phyloP scores from a whole-genome alignment of 176 grass and related monocot genomes.

The Oryza glumipatula region DNA sequence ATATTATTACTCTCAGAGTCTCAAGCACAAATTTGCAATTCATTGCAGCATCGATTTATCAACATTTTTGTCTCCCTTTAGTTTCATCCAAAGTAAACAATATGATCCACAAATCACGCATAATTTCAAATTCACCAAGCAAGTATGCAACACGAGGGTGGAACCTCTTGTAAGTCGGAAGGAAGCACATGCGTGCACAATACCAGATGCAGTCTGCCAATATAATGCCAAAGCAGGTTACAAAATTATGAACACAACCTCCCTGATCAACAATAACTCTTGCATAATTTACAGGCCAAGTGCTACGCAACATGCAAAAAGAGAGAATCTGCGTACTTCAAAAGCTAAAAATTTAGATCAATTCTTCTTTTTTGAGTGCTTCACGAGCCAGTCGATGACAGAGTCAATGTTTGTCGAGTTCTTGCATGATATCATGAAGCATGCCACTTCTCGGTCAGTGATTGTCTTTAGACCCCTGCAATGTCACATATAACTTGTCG shows the following conservation, averaged over 20 bases:
- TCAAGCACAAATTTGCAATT: background rate
- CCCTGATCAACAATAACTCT: constrained; percentile 48
- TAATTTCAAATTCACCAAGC: constrained; percentile 37
- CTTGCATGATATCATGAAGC: constrained; percentile 99
- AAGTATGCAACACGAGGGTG: constrained; percentile 15
- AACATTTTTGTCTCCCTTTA: background rate
- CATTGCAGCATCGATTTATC: background rate
- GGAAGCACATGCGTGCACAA: constrained; percentile 38
- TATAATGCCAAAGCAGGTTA: constrained; percentile 57
- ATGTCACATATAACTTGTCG: constrained; percentile 16
- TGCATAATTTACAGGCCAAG: constrained; percentile 60
- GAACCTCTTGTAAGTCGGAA: constrained; percentile 31
- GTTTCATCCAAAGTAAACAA: constrained; percentile 1
- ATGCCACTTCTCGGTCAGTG: constrained; percentile 77
- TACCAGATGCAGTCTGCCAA: constrained; percentile 38
- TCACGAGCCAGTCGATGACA: constrained; percentile 94
- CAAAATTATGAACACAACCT: constrained; percentile 60
- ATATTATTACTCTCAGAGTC: background rate
- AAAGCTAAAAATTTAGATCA: constrained; percentile 46
- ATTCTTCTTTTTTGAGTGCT: constrained; percentile 93
- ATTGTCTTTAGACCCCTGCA: constrained; percentile 75
- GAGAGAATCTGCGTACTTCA: constrained; percentile 24
- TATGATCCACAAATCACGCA: background rate
- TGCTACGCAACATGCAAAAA: constrained; percentile 53
- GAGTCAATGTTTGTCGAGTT: constrained; percentile 92